Evolutionary conservation across 495 filamentous ascomycete species (phyloP).

Genomic region (Daldinia concentrica): DNA sequence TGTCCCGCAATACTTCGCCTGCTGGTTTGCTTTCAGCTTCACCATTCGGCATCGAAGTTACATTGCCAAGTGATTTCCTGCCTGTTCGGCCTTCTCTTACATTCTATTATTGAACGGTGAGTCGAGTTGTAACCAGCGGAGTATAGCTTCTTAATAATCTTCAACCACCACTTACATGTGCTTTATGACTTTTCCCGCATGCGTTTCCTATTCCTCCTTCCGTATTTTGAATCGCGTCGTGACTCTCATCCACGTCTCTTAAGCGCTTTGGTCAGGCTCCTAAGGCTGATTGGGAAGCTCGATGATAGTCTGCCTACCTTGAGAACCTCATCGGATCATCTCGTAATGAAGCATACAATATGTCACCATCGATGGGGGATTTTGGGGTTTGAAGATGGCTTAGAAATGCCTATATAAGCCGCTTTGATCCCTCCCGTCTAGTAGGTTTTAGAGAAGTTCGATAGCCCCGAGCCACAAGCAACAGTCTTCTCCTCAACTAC

Average conservation of each 20-base stretch:
- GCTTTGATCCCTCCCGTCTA: slow-evolving; percentile 1
- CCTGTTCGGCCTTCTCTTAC: slow-evolving; percentile 13
- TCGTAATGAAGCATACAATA: slow-evolving; percentile 15
- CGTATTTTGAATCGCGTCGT: slow-evolving; percentile 34
- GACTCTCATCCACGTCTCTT: slow-evolving; percentile 9
- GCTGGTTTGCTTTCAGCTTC: slow-evolving; percentile 21
- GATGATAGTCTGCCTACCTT: slow-evolving; percentile 16
- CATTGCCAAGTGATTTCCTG: slow-evolving; percentile 30
- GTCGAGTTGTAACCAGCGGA: slow-evolving; percentile 6
- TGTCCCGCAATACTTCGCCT: slow-evolving; percentile 17
- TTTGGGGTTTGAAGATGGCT: not conserved
- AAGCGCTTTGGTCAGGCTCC: slow-evolving; percentile 7
- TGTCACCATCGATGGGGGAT: slow-evolving; percentile 24
- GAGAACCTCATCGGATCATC: slow-evolving; percentile 22
- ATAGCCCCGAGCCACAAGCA: slow-evolving; percentile 17
- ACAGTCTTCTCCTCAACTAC: slow-evolving; percentile 5
- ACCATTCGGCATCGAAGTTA: slow-evolving; percentile 16
- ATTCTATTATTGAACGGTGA: slow-evolving; percentile 1
- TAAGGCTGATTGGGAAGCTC: slow-evolving; percentile 39
- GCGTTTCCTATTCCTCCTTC: slow-evolving; percentile 32
- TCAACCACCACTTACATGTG: slow-evolving; percentile 5
- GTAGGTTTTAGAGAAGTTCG: slow-evolving; percentile 6
- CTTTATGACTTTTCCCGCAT: slow-evolving; percentile 10
- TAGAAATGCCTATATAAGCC: slow-evolving; percentile 30
- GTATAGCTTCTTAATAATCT: slow-evolving; percentile 29